phyloP scores from a whole-genome alignment of 768 basidiomycete genomes.

The Podaxis rugospora region DNA sequence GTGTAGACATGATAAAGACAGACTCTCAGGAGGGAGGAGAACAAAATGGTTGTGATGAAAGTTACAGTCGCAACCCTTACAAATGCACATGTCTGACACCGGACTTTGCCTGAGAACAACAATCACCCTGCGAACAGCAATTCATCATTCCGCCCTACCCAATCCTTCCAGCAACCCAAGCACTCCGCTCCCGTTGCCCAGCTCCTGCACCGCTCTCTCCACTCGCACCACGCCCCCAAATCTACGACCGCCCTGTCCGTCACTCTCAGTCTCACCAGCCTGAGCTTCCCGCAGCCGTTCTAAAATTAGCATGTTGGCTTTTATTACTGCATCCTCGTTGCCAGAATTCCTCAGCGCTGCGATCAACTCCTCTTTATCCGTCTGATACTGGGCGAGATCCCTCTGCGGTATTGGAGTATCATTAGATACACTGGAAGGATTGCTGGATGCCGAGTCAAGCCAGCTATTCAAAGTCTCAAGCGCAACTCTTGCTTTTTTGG shows the following conservation, averaged over 20 bases:
- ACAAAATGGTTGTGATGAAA: slow-evolving; percentile 5
- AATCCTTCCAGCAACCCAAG: slow-evolving; percentile 45
- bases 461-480: slow-evolving; percentile 45
- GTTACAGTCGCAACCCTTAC: background rate
- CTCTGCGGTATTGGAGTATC: background rate
- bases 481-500: slow-evolving; percentile 46
- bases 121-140: slow-evolving; percentile 18
- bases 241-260: slow-evolving; percentile 18
- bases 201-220: slow-evolving; percentile 39
- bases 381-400: slow-evolving; percentile 31
- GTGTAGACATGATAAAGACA: slow-evolving; percentile 23
- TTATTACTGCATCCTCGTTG: slow-evolving; percentile 31
- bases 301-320: slow-evolving; percentile 46
- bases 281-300: slow-evolving; percentile 51
- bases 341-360: slow-evolving; percentile 15
- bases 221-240: slow-evolving; percentile 39
- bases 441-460: slow-evolving; percentile 21
- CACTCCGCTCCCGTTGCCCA: slow-evolving; percentile 30
- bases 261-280: slow-evolving; percentile 33
- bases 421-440: background rate
- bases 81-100: background rate
- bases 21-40: slow-evolving; percentile 16
- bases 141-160: slow-evolving; percentile 19
- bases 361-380: slow-evolving; percentile 38
- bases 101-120: slow-evolving; percentile 7